Base-by-base conservation (phyloP, 176 grass and related monocot genomes). In the bread wheat (Triticum aestivum) region DNA sequence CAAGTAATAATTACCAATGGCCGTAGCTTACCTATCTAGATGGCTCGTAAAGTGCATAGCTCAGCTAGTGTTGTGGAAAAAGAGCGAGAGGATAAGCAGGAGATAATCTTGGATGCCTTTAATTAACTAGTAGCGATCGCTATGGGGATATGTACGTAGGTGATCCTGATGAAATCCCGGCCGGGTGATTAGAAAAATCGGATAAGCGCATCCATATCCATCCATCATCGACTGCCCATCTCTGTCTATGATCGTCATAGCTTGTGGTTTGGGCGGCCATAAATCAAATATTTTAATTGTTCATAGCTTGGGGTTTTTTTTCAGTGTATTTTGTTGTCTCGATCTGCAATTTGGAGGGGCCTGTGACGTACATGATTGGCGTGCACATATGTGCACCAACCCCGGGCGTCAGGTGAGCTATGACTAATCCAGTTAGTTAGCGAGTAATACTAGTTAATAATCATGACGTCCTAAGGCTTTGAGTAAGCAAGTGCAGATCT, bases 121-220 rank as follows among this genome's bases (percentile, higher is more conserved):
- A 75, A 29, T 18, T 75, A 51, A 29, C 26, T 69, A 58, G 54
- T 58, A 8, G 52, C 52, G 2, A 21, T 58, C 18, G 18, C 35
- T 8, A 61, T 33, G 23, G 23, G 2, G 29, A 27, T 38, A 35
- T 5, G n/a, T 73, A 75, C 38, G 11, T 74, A 15, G 21, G 32
- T 71, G 32, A 71, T 83, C 66, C 11, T 23, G 79, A 24, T 69
- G n/a, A 83, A 72, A 83, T 71, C 52, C 3, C 9, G 68, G 52
- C 1, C 5, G 52, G 69, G 4, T 44, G 69, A 62, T 83, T 73
- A 62, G 35, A 83, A 62, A 74, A 62, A 30, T 1, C 7, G 9
- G 52, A 83, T 83, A 83, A 83, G 9, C 35, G 11, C 77, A 79
- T 61, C 81, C 67, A 65, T 21, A 73, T 41, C 80, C 45, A 70